These are phyloP conservation scores for Mycena metata DNA, from an alignment of 768 basidiomycete genomes.

Conservation along the genomic window DNA sequence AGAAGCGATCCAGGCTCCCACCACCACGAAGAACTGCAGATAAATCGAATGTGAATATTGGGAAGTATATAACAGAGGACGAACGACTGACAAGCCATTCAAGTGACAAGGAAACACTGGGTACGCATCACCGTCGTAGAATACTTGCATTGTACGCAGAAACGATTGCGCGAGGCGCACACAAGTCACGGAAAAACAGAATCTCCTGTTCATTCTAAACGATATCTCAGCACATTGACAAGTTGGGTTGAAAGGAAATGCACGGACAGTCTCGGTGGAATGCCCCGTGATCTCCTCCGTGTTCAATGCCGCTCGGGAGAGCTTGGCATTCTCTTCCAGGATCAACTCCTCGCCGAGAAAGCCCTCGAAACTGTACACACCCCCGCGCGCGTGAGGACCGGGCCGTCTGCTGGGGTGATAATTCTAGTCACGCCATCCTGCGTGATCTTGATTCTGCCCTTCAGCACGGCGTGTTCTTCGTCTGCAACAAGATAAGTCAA, in stretches of 20 bases:
- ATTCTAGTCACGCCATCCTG: conserved; percentile 6
- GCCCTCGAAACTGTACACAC: conserved; percentile 19
- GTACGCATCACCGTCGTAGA: conserved; percentile 18
- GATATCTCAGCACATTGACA: too few species aligned
- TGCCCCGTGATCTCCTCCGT: too few species aligned
- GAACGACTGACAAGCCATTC: conserved; percentile 11
- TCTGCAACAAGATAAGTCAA: too few species aligned
- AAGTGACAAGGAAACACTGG: neutral
- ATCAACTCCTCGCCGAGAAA: conserved; percentile 17
- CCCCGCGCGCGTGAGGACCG: neutral
- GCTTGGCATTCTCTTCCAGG: conserved; percentile 10
- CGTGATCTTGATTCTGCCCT: conserved; percentile 9
- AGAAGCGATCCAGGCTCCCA: conserved; percentile 1
- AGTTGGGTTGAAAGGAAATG: too few species aligned
- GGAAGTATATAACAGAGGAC: neutral
- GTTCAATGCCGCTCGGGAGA: too few species aligned
- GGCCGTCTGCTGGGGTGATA: conserved; percentile 12
- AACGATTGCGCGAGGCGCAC: neutral
- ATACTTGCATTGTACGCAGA: conserved; percentile 4
- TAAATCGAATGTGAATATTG: too few species aligned
- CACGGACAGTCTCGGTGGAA: too few species aligned
- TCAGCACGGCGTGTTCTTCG: conserved; percentile 13
- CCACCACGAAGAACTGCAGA: neutral
- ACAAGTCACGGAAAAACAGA: conserved; percentile 11
- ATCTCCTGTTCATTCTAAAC: conserved; percentile 14